A percentile compares a stretch with the other conserved stretches of the same genome.
These are phyloP conservation scores for Barnettozyma californica DNA, from an alignment of 805 yeast species.

Conservation along the genomic window DNA sequence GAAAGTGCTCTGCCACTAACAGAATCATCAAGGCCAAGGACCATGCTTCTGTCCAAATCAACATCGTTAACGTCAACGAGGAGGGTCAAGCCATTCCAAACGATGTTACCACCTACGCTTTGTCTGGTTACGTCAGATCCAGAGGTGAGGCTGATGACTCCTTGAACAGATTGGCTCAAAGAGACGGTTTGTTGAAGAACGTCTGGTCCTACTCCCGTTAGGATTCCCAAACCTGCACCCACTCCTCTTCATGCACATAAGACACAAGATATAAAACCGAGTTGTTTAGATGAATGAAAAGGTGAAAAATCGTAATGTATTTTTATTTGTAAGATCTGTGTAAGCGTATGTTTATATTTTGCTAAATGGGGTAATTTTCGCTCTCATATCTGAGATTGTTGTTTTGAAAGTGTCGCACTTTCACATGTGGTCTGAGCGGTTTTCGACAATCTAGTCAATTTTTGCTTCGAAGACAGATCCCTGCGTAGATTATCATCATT, in stretches of 20 bases:
- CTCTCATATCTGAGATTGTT: neutral
- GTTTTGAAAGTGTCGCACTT: neutral
- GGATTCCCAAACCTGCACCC: conserved; percentile 17
- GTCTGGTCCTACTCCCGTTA: conserved; percentile 95
- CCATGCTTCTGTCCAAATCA: conserved; percentile 98
- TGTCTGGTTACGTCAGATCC: conserved; percentile 94
- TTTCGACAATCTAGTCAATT: too few species aligned
- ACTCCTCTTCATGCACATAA: neutral
- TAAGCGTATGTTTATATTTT: conserved; percentile 5
- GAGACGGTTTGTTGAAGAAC: conserved; percentile 95
- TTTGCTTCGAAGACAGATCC: neutral
- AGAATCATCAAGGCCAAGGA: conserved; percentile 99
- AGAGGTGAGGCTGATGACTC: conserved; percentile 99
- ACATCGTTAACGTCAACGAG: conserved; percentile 97
- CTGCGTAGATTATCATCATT: neutral
- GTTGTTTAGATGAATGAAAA: conserved; percentile 1
- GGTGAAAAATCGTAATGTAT: conserved; percentile 6
- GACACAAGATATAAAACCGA: neutral
- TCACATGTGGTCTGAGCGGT: neutral
- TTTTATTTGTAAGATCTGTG: neutral
- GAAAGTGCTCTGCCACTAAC: conserved; percentile 99
- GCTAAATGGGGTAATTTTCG: conserved; percentile 4
- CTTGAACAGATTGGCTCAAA: conserved; percentile 98
- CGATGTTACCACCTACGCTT: conserved; percentile 89
- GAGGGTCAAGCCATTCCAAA: conserved; percentile 93